Conservation (phyloP, 176 grass and related monocot species). For the sorghum (Sorghum bicolor) region Sorghum_bicolor_NCBIv3 NC_012871.2:57585001-57585500, state of each 20-base stretch:
- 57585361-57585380: slow-evolving; percentile 51
- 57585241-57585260: not conserved
- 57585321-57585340: not conserved
- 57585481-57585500: not conserved
- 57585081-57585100: too few species aligned
- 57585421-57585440: slow-evolving; percentile 79
- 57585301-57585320: not conserved
- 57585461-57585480: slow-evolving; percentile 93
- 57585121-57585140: not conserved
- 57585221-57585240: not conserved
- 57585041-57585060: not conserved
- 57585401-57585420: slow-evolving; percentile 81
- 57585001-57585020: not conserved
- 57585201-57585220: not conserved
- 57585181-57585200: not conserved
- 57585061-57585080: too few species aligned
- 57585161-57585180: slow-evolving; percentile 20
- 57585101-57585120: not conserved
- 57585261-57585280: not conserved
- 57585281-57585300: not conserved
- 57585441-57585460: slow-evolving; percentile 92
- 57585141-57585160: not conserved
- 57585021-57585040: not conserved
- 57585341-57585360: not conserved
- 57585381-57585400: slow-evolving; percentile 90